phyloP scores from a whole-genome alignment of 257 asterid genomes.

The Przewalskia tangutica region DNA sequence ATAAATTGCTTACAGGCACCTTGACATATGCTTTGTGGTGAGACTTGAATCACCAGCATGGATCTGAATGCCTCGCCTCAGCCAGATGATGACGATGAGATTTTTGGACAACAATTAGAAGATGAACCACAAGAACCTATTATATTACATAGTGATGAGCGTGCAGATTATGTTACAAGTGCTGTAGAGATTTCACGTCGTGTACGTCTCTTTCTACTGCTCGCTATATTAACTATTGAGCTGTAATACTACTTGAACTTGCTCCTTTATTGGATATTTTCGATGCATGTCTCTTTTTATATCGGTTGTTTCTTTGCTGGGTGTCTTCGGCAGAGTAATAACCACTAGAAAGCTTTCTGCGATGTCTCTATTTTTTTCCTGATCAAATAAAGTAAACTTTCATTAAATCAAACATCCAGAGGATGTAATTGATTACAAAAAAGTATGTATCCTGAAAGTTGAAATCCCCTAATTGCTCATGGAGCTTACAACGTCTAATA shows the following conservation, averaged over 20 bases:
- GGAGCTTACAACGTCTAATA: background rate
- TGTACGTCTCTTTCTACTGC: conserved; percentile 33
- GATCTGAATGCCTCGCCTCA: conserved; percentile 86
- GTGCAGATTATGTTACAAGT: conserved; percentile 41
- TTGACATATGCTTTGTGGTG: conserved; percentile 2
- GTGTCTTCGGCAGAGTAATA: background rate
- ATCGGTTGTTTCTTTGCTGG: background rate
- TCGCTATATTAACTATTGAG: background rate
- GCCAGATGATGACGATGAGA: conserved; percentile 85
- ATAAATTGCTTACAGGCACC: background rate
- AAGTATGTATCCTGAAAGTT: background rate
- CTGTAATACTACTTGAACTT: background rate
- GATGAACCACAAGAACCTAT: conserved; percentile 44
- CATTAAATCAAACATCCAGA: too few species aligned
- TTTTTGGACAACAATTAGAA: conserved; percentile 43
- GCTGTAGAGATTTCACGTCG: conserved; percentile 51
- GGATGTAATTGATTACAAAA: background rate
- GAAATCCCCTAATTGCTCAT: background rate
- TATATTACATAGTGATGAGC: conserved; percentile 27
- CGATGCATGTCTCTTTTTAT: background rate
- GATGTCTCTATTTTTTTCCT: too few species aligned
- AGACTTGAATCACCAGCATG: conserved; percentile 53
- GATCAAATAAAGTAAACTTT: too few species aligned
- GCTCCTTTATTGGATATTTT: background rate
- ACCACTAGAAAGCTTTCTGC: background rate